Base-by-base conservation (phyloP, 2,329 filamentous ascomycete genomes). In the Fusarium sp. region DNA sequence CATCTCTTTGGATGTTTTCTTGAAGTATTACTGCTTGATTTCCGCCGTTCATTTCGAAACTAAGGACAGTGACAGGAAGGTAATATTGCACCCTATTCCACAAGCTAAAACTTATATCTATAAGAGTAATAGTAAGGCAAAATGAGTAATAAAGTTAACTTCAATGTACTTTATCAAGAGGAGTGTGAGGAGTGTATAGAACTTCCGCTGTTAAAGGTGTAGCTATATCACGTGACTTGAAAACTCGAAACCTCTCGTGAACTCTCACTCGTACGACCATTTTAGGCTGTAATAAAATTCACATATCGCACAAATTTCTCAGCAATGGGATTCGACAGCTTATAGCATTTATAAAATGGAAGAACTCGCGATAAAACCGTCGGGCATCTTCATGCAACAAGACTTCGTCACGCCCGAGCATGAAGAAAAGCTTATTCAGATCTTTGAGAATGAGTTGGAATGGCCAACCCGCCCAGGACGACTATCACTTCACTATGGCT, bases 401-500 rank as follows among this genome's bases (percentile, higher is more conserved):
- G 78, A 86, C 65, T 87, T 86, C 70, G 80, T 87, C 72, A 79
- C 79, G 0, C 58, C 79, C 0, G 79, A 81, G 32, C 82, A 86
- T 62, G 85, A 87, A 72, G 70, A 75, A 27, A 58, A 75, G 2
- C 82, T 87, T 4, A 72, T 86, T 51, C 70, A 79, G 6, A 74
- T 75, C 40, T 86, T 87, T 69, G 78, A 71, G 43, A 70, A 82
- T 62, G 75, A 84, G 47, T 78, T 87, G 16, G 65, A 78, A 30
- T 87, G 85, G 85, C 84, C 76, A 9, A 78, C 78, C 8, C 80
- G 83, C 29, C 70, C 77, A 30, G 84, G 83, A 5, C 82, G 85
- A 6, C 74, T 84, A 4, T 87, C 85, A 0, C 78, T 87, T 0
- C 86, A 88, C 73, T 88, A 84, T 69, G 86, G 86, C 54, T 86